These are phyloP conservation scores for Phlebiopsis gigantea DNA, from an alignment of 768 basidiomycete species.

Conservation along the genomic window DNA sequence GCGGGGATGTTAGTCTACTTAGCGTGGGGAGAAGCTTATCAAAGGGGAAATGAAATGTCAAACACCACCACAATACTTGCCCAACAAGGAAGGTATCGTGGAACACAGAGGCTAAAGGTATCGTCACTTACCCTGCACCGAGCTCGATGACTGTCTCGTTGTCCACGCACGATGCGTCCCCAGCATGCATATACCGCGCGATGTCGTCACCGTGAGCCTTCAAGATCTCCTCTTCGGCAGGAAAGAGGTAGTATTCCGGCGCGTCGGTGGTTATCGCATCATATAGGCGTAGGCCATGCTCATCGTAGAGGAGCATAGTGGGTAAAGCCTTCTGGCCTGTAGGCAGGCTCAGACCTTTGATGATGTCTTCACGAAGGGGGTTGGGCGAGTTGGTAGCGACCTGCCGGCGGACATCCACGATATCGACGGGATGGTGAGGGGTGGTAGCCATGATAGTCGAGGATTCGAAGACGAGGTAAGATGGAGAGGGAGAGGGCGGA, in stretches of 20 bases:
- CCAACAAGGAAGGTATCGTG: constrained; percentile 1
- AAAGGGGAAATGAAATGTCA: not conserved
- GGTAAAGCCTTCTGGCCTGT: constrained; percentile 61
- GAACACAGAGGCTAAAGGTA: not conserved
- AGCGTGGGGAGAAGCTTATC: not conserved
- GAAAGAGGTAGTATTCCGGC: constrained; percentile 86
- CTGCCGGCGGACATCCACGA: constrained; percentile 20
- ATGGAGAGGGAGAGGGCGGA: not conserved
- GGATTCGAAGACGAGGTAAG: not conserved
- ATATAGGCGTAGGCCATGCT: constrained; percentile 79
- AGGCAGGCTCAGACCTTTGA: constrained; percentile 51
- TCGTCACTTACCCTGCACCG: constrained; percentile 80
- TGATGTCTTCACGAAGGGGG: constrained; percentile 39
- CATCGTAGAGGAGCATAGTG: constrained; percentile 82
- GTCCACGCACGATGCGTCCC: constrained; percentile 25
- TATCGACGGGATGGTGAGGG: constrained; percentile 10
- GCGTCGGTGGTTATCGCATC: constrained; percentile 78
- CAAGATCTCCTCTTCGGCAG: constrained; percentile 83
- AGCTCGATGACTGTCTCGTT: constrained; percentile 74
- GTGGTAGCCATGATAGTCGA: not conserved
- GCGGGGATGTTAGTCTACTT: not conserved
- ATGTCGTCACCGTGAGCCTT: constrained; percentile 70
- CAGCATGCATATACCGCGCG: constrained; percentile 60
- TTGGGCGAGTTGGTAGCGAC: not conserved
- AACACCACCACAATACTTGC: not conserved